Evolutionary conservation across 768 basidiomycete genomes (phyloP).

Genomic region (Psilocybe cubensis): DNA sequence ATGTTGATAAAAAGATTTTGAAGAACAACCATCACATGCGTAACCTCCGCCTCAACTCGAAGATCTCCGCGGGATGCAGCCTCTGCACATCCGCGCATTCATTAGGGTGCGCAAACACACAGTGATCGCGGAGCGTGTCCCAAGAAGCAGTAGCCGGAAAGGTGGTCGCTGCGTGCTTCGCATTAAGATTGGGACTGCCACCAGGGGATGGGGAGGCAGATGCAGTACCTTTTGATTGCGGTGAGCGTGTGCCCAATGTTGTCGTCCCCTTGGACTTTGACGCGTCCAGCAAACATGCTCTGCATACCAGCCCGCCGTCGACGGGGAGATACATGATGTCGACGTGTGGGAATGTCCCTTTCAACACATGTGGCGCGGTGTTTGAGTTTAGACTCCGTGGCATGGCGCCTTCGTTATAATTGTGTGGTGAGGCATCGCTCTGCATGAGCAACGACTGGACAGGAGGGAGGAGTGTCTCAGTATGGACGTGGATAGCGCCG

Average conservation of each 20-base stretch:
- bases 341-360: slow-evolving; percentile 31
- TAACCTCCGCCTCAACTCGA: slow-evolving; percentile 35
- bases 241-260: too few relatives aligned
- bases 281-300: slow-evolving; percentile 40
- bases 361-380: not conserved
- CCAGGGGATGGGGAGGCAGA: not conserved
- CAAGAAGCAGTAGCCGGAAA: slow-evolving; percentile 35
- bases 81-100: slow-evolving; percentile 39
- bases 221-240: not conserved
- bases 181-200: not conserved
- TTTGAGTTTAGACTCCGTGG: not conserved
- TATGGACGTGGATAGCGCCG: not conserved
- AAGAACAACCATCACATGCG: not conserved
- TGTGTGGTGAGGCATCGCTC: too few relatives aligned
- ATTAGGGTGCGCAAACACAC: slow-evolving; percentile 32
- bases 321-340: slow-evolving; percentile 41
- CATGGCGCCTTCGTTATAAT: too few relatives aligned
- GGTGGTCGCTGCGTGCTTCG: slow-evolving; percentile 17
- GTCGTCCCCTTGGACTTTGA: too few relatives aligned
- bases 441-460: not conserved
- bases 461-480: not conserved
- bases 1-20: too few relatives aligned
- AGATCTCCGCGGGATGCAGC: slow-evolving; percentile 35
- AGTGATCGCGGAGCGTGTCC: slow-evolving; percentile 40
- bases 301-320: slow-evolving; percentile 36